Conservation (phyloP, 257 asterid species). For the Solanum clarkiae region DNA sequence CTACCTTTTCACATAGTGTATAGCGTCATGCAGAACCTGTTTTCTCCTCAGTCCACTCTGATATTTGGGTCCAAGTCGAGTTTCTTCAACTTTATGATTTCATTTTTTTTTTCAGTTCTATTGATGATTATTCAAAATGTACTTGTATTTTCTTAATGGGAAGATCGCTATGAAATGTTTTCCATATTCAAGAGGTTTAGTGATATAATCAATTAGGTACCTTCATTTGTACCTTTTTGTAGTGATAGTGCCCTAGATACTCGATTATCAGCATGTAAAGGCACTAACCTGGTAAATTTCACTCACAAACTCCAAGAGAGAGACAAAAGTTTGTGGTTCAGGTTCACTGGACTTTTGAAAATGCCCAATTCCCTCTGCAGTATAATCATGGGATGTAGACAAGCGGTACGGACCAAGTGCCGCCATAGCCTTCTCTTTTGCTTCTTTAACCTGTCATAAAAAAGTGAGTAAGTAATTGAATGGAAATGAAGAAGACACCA, state of each 20-base stretch:
- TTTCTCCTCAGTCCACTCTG: not conserved
- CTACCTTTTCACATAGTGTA: too few relatives aligned
- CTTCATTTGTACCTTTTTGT: not conserved
- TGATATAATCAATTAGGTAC: not conserved
- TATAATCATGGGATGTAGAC: slow-evolving; percentile 39
- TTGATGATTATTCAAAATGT: not conserved
- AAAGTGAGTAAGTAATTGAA: not conserved
- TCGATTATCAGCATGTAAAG: not conserved
- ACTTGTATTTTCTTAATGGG: not conserved
- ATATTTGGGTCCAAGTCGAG: not conserved
- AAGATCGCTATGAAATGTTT: not conserved
- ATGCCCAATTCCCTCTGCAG: slow-evolving; percentile 37
- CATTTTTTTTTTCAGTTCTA: not conserved
- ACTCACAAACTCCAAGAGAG: slow-evolving; percentile 87
- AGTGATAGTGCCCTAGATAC: not conserved
- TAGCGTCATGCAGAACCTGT: too few relatives aligned
- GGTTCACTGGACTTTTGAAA: slow-evolving; percentile 39
- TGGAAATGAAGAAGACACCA: not conserved
- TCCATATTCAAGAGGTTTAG: not conserved
- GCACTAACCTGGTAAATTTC: slow-evolving; percentile 80
- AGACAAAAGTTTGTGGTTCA: slow-evolving; percentile 59
- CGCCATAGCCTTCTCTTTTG: slow-evolving; percentile 85
- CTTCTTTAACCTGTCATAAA: slow-evolving; percentile 68
- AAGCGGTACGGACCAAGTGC: slow-evolving; percentile 56
- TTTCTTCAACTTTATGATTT: not conserved